These are phyloP conservation scores for Yamadazyma takamatsuzukensis DNA, from an alignment of 805 yeast genomes.

Conservation along the genomic window DNA sequence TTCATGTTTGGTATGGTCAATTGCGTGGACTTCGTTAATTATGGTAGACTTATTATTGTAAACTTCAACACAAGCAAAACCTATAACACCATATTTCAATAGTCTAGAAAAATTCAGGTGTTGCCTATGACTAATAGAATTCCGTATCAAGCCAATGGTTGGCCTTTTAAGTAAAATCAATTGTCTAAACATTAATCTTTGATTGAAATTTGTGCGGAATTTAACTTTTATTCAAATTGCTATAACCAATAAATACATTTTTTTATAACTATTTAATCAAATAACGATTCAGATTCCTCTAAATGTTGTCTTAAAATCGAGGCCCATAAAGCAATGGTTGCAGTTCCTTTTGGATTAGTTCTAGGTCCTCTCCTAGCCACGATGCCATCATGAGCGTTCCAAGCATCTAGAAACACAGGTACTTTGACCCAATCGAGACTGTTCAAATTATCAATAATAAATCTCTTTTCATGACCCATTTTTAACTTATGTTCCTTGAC, in stretches of 20 bases:
- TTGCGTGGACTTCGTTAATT: conserved; percentile 28
- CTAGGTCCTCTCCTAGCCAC: conserved; percentile 69
- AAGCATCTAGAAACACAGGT: conserved; percentile 64
- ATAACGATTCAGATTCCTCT: too few relatives aligned
- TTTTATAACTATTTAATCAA: too few relatives aligned
- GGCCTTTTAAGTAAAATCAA: too few relatives aligned
- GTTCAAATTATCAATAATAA: conserved; percentile 55
- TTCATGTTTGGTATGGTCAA: conserved; percentile 32
- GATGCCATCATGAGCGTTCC: conserved; percentile 85
- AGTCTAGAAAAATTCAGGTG: too few relatives aligned
- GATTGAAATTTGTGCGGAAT: too few relatives aligned
- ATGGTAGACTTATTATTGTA: conserved; percentile 8
- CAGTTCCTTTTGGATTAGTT: conserved; percentile 49
- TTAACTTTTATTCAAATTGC: too few relatives aligned
- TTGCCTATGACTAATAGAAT: too few relatives aligned
- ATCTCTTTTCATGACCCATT: conserved; percentile 31
- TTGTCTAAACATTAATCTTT: too few relatives aligned
- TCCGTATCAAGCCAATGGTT: too few relatives aligned
- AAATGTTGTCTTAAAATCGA: conserved; percentile 32
- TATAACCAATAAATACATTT: too few relatives aligned
- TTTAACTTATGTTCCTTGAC: conserved; percentile 22
- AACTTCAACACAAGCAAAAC: conserved; percentile 7
- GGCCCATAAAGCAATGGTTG: conserved; percentile 50
- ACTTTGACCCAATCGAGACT: conserved; percentile 71
- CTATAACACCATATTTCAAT: conserved; percentile 7